Evolutionary conservation across 2,329 filamentous ascomycete genomes (phyloP), one percentile per base, ranked within the genome.

Genomic region (Hymenoscyphus occultus): DNA sequence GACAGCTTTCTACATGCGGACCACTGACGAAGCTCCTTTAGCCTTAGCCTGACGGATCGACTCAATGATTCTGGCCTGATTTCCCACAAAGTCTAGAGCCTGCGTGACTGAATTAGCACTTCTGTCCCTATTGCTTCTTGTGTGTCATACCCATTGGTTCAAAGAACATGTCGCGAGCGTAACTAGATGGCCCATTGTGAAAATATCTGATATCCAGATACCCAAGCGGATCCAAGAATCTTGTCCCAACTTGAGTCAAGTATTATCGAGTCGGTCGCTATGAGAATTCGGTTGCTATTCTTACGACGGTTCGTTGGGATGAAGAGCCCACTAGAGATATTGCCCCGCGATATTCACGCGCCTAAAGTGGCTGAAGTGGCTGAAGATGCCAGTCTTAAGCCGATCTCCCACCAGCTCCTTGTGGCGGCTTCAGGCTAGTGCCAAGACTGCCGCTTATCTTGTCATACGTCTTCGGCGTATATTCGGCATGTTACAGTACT

Each of bases 1-100:
- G 32, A 14, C n/a, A 28, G n/a, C 1, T 16, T 19, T 5, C 39
- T 59, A 16, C 9, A 42, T 40, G 35, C 32, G 16, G 19, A 42
- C 19, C 45, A 51, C 45, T 51, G 9, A 59, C 32, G 57, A 82
- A 7, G 86, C 85, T 12, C 84, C 83, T 2, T 78, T 78, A 19
- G 74, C 77, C 72, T 88, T 88, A 35, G 86, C 85, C 39, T 72
- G 70, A 19, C 76, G 77, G 66, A 89, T 85, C 67, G 81, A 84
- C 72, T 87, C 80, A 45, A 86, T 80, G 67, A 89, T 89, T 19
- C 86, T 80, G 60, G 81, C 79, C 5, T 78, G 74, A 73, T 89
- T 89, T 42, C 85, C 86, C 69, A 84, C 80, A 70, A 83, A 88
- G 71, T 88, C 84, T 12, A 51, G 45, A 51, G 45, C 45, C 45